Evolutionary conservation across 192 early-diverging fungal species (phyloP).

Genomic region (Coemansia asiatica): DNA sequence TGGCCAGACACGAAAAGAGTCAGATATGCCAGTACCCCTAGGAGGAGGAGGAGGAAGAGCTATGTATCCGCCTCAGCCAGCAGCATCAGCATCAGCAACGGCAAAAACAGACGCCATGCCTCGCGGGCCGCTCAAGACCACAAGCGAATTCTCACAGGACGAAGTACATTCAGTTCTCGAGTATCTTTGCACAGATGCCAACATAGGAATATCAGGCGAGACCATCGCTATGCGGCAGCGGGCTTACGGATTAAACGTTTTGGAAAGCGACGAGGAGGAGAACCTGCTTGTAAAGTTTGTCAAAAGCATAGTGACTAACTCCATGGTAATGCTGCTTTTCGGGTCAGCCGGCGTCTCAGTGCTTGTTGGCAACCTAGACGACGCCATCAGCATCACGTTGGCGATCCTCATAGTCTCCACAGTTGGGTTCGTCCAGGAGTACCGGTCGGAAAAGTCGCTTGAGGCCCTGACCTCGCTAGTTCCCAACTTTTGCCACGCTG

Average conservation of each 20-base stretch:
- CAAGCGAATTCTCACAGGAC: slow-evolving; percentile 52
- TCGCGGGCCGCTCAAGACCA: slow-evolving; percentile 34
- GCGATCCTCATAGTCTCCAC: slow-evolving; percentile 76
- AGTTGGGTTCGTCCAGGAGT: slow-evolving; percentile 93
- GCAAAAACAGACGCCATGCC: slow-evolving; percentile 31
- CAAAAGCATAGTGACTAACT: slow-evolving; percentile 80
- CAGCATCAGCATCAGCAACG: slow-evolving; percentile 10
- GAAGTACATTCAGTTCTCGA: slow-evolving; percentile 26
- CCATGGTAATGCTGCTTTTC: slow-evolving; percentile 86
- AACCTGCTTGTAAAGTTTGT: slow-evolving; percentile 78
- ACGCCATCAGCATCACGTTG: slow-evolving; percentile 85
- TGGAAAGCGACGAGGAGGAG: slow-evolving; percentile 75
- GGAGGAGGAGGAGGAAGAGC: slow-evolving; percentile 7
- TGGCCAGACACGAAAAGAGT: neutral
- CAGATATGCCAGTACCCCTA: slow-evolving; percentile 38
- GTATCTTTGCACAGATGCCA: slow-evolving; percentile 69
- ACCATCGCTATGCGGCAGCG: slow-evolving; percentile 66
- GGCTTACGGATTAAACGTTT: slow-evolving; percentile 74
- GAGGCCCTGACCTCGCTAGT: slow-evolving; percentile 89
- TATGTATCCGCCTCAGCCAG: slow-evolving; percentile 17
- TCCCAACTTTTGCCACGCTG: slow-evolving; percentile 74
- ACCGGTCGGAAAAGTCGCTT: slow-evolving; percentile 89
- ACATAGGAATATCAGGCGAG: slow-evolving; percentile 65
- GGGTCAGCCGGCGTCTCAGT: slow-evolving; percentile 78
- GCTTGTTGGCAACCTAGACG: slow-evolving; percentile 72